Conservation (phyloP, 805 yeast genomes). For the Tetrapisispora nanseiensis region DNA sequence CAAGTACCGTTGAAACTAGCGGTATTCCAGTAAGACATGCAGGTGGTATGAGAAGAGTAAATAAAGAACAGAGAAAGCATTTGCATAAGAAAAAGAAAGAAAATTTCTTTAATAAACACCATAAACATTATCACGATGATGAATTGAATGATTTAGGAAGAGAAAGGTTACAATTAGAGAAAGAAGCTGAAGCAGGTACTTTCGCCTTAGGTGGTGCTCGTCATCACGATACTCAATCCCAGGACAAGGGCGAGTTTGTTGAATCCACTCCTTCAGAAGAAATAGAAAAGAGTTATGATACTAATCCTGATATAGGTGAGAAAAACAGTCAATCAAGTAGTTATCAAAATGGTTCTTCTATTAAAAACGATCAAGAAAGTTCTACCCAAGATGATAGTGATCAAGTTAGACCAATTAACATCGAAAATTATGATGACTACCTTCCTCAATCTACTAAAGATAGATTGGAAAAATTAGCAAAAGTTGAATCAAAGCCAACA, state of each 20-base stretch:
- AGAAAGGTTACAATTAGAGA: slow-evolving; percentile 33
- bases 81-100: slow-evolving; percentile 22
- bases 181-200: slow-evolving; percentile 36
- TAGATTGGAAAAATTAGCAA: slow-evolving; percentile 13
- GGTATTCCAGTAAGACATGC: slow-evolving; percentile 61
- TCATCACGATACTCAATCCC: background rate
- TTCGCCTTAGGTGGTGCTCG: slow-evolving; percentile 30
- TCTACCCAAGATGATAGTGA: background rate
- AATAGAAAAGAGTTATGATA: slow-evolving; percentile 1
- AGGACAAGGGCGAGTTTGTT: background rate
- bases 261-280: slow-evolving; percentile 1
- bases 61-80: slow-evolving; percentile 26
- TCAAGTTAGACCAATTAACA: background rate
- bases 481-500: slow-evolving; percentile 24
- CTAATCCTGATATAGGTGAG: background rate
- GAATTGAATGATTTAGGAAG: slow-evolving; percentile 25
- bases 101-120: slow-evolving; percentile 8
- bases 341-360: background rate
- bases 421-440: background rate
- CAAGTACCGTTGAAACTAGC: slow-evolving; percentile 47
- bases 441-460: slow-evolving; percentile 8
- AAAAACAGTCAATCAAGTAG: background rate
- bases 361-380: background rate
- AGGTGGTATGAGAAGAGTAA: slow-evolving; percentile 59
- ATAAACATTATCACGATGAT: slow-evolving; percentile 16